Evolutionary conservation across 331 rosid genomes (phyloP).

Genomic region (Arachis monticola): DNA sequence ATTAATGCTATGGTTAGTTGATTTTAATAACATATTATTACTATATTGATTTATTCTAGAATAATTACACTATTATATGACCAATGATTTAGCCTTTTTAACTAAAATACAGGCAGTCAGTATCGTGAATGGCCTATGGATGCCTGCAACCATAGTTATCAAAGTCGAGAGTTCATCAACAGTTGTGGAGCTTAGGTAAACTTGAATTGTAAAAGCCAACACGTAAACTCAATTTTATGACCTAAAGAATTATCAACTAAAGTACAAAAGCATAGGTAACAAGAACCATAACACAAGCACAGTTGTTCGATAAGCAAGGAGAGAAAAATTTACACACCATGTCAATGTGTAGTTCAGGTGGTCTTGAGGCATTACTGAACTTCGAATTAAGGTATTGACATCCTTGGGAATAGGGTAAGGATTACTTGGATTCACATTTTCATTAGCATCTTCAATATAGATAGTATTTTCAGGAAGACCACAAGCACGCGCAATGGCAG

Average conservation of each 20-base stretch:
- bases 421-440: conserved; percentile 76
- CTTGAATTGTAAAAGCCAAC: too few relatives aligned
- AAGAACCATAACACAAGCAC: neutral
- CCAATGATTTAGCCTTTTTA: neutral
- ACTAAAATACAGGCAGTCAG: neutral
- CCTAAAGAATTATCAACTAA: conserved; percentile 22
- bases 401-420: conserved; percentile 96
- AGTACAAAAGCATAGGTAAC: neutral
- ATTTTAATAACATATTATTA: conserved; percentile 17
- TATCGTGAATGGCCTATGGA: conserved; percentile 1
- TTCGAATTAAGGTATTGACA: conserved; percentile 70
- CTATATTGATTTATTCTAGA: neutral
- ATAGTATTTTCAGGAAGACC: conserved; percentile 77
- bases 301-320: conserved; percentile 19
- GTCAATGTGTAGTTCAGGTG: conserved; percentile 90
- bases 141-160: neutral
- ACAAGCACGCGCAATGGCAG: conserved; percentile 67
- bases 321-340: conserved; percentile 61
- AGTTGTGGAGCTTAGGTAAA: too few relatives aligned
- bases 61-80: neutral
- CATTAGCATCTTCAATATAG: conserved; percentile 73
- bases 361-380: conserved; percentile 94
- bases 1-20: neutral
- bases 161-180: too few relatives aligned
- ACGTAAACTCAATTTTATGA: too few relatives aligned